These are phyloP conservation scores for Naganishia onofrii DNA, from an alignment of 768 basidiomycete genomes.

Conservation along the genomic window DNA sequence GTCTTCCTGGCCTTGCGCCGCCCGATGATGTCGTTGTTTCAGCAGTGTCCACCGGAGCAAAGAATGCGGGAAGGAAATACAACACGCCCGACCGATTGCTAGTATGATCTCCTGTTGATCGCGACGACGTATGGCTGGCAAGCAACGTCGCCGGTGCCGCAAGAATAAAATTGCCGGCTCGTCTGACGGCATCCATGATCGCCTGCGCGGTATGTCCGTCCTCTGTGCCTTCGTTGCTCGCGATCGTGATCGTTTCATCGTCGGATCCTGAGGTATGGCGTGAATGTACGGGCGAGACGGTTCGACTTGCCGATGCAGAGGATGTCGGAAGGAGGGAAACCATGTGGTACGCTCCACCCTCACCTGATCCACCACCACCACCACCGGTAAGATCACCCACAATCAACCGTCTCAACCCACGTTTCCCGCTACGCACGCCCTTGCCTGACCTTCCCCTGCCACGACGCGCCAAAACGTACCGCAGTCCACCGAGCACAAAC, in stretches of 20 bases:
- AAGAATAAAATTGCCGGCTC: constrained; percentile 43
- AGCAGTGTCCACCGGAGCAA: constrained; percentile 19
- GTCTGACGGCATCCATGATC: constrained; percentile 26
- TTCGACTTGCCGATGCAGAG: constrained; percentile 13
- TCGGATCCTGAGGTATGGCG: neutral
- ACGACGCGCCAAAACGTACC: constrained; percentile 50
- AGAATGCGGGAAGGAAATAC: constrained; percentile 38
- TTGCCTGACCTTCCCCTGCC: constrained; percentile 19
- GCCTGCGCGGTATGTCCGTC: neutral
- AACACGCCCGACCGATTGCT: constrained; percentile 30
- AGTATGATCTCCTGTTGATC: neutral
- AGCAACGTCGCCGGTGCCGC: constrained; percentile 40
- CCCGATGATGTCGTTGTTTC: neutral
- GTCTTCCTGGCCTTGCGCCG: neutral
- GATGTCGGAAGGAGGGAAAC: constrained; percentile 25
- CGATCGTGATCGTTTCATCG: constrained; percentile 9
- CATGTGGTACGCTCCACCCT: constrained; percentile 27
- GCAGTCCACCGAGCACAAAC: constrained; percentile 67
- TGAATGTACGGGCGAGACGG: constrained; percentile 9
- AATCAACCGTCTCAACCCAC: constrained; percentile 30
- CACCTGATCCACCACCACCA: neutral
- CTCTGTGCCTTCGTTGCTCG: constrained; percentile 6
- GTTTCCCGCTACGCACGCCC: constrained; percentile 28
- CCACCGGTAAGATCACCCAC: constrained; percentile 17
- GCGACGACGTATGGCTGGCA: neutral